Conservation (phyloP, 805 yeast genomes). For the Ascoidea asiatica region DNA sequence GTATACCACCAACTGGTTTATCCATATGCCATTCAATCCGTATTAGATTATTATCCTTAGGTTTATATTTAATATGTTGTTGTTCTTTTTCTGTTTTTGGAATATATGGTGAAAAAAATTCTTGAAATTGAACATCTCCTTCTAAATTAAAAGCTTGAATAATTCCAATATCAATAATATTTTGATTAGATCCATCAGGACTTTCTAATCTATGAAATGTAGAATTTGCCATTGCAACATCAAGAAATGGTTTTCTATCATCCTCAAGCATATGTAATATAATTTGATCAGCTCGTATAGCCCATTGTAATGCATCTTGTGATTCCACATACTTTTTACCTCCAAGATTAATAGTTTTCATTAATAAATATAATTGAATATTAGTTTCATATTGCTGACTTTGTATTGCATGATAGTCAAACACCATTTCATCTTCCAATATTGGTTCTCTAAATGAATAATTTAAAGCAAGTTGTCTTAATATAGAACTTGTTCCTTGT, state of each 20-base stretch:
- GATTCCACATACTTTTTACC: conserved; percentile 17
- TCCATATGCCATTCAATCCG: conserved; percentile 63
- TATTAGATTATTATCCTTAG: conserved; percentile 18
- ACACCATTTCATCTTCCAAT: conserved; percentile 34
- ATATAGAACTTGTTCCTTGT: conserved; percentile 31
- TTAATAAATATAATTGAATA: conserved; percentile 29
- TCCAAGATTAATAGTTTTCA: conserved; percentile 27
- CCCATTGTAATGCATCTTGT: conserved; percentile 39
- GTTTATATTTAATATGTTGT: conserved; percentile 11
- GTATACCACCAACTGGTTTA: conserved; percentile 81
- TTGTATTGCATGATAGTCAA: conserved; percentile 28
- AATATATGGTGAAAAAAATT: conserved; percentile 44
- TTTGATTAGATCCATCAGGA: conserved; percentile 53
- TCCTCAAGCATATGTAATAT: conserved; percentile 58
- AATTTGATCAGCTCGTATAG: conserved; percentile 53
- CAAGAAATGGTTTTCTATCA: conserved; percentile 49
- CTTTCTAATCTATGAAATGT: conserved; percentile 48
- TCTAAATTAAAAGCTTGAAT: conserved; percentile 61
- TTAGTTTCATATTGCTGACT: conserved; percentile 22
- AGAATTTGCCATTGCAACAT: conserved; percentile 50
- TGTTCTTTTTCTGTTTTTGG: conserved; percentile 7
- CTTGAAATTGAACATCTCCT: conserved; percentile 47
- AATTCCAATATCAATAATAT: conserved; percentile 42
- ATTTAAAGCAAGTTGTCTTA: conserved; percentile 30
- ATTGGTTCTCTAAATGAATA: conserved; percentile 33